Conservation (phyloP, 768 basidiomycete species). For the Macrolepiota dolichaula region DNA sequence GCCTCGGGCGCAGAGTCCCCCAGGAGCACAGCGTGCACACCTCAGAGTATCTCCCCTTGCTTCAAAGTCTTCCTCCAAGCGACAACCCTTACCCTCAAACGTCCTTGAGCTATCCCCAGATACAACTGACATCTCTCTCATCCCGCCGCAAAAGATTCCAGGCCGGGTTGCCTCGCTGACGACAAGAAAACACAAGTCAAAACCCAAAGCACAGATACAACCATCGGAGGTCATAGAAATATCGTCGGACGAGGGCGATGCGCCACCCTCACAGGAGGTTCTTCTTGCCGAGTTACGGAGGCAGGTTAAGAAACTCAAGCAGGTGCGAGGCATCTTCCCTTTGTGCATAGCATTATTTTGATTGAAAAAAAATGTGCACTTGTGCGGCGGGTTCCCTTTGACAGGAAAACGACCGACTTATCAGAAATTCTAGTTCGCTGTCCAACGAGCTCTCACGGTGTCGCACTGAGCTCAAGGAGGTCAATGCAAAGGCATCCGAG, state of each 20-base stretch:
- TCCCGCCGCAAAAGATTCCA: constrained; percentile 12
- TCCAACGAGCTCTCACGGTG: neutral
- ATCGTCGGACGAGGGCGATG: constrained; percentile 50
- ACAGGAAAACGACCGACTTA: constrained; percentile 29
- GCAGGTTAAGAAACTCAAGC: constrained; percentile 39
- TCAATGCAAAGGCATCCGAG: constrained; percentile 4
- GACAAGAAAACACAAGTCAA: constrained; percentile 17
- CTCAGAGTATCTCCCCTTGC: constrained; percentile 5
- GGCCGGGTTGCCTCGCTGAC: neutral
- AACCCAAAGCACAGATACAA: constrained; percentile 13
- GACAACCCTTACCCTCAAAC: constrained; percentile 20
- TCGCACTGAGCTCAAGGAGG: constrained; percentile 4
- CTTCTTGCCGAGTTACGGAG: constrained; percentile 31
- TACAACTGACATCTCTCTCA: constrained; percentile 11
- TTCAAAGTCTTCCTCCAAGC: constrained; percentile 20
- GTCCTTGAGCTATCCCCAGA: constrained; percentile 12
- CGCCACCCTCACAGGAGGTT: constrained; percentile 14
- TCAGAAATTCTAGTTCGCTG: constrained; percentile 20
- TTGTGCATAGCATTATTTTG: neutral
- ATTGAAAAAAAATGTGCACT: neutral
- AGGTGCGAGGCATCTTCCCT: constrained; percentile 28
- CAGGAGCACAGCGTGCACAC: neutral
- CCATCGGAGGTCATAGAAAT: constrained; percentile 49
- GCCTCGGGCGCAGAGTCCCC: neutral
- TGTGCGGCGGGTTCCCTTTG: neutral